phyloP scores from a whole-genome alignment of 2,329 filamentous ascomycete genomes.

The Lomentospora prolificans region DNA sequence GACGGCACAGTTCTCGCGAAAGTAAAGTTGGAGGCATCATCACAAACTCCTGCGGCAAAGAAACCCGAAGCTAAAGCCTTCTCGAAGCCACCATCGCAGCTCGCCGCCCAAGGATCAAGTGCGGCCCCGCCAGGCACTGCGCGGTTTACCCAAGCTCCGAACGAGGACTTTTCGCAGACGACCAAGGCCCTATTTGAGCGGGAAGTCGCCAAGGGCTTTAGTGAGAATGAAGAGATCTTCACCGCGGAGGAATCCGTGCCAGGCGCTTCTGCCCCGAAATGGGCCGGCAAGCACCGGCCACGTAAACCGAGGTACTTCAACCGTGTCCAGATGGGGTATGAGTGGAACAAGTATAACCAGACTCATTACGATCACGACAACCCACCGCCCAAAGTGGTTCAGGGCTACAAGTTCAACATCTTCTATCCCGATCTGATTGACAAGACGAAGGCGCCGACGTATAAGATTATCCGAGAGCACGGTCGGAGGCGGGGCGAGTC shows the following conservation, averaged over 20 bases:
- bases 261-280: slow-evolving; percentile 53
- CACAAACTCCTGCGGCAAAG: not conserved
- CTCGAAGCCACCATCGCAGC: not conserved
- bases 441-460: slow-evolving; percentile 88
- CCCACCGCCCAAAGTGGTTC: slow-evolving; percentile 92
- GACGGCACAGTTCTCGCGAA: not conserved
- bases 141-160: slow-evolving; percentile 58
- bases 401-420: slow-evolving; percentile 99
- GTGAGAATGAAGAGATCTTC: slow-evolving; percentile 94
- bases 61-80: slow-evolving; percentile 26
- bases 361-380: slow-evolving; percentile 99
- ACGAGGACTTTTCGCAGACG: slow-evolving; percentile 76
- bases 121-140: slow-evolving; percentile 48
- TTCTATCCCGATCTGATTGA: slow-evolving; percentile 98
- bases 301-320: slow-evolving; percentile 97
- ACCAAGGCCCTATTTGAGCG: slow-evolving; percentile 86
- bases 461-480: slow-evolving; percentile 88
- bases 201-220: slow-evolving; percentile 81
- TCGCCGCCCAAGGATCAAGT: slow-evolving; percentile 17
- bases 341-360: slow-evolving; percentile 99
- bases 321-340: slow-evolving; percentile 95
- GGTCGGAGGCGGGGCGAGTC: slow-evolving; percentile 84
- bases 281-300: slow-evolving; percentile 77
- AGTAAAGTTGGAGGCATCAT: not conserved
- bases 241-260: slow-evolving; percentile 75